A percentile compares a stretch with the other conserved stretches of the same genome.
Conservation (phyloP, 495 filamentous ascomycete species). For the Melanomma pulvis-pyrius region DNA sequence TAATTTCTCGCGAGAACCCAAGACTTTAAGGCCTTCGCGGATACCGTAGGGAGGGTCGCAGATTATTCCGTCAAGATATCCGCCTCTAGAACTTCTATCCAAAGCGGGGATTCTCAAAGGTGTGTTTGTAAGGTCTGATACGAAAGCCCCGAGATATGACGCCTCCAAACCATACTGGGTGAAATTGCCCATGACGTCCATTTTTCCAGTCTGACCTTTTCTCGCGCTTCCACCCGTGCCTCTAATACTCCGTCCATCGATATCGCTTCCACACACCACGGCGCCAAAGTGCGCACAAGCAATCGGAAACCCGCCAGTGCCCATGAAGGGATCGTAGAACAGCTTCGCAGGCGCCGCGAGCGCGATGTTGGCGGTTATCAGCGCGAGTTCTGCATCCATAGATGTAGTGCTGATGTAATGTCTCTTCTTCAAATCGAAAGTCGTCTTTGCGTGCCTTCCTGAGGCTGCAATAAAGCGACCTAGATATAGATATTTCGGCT, state of each 20-base stretch:
- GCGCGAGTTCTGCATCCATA: conserved; percentile 92
- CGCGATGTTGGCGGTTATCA: conserved; percentile 90
- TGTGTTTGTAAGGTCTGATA: conserved; percentile 86
- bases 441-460: conserved; percentile 65
- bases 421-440: conserved; percentile 89
- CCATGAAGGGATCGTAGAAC: conserved; percentile 92
- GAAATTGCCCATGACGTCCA: conserved; percentile 73
- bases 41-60: conserved; percentile 99
- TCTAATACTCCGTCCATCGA: conserved; percentile 84
- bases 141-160: conserved; percentile 72
- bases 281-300: conserved; percentile 90
- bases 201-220: conserved; percentile 39
- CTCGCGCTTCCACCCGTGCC: conserved; percentile 55
- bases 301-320: conserved; percentile 87
- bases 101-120: conserved; percentile 58
- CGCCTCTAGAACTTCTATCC: conserved; percentile 28
- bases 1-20: conserved; percentile 68
- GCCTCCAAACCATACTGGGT: conserved; percentile 73
- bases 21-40: conserved; percentile 83
- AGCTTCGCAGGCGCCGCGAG: conserved; percentile 79
- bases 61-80: conserved; percentile 85
- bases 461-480: conserved; percentile 68
- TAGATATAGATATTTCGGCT: conserved; percentile 67
- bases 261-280: conserved; percentile 78
- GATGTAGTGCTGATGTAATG: conserved; percentile 91